Conservation (phyloP, 257 asterid genomes). For the Parsonsia alboflavescens region DNA sequence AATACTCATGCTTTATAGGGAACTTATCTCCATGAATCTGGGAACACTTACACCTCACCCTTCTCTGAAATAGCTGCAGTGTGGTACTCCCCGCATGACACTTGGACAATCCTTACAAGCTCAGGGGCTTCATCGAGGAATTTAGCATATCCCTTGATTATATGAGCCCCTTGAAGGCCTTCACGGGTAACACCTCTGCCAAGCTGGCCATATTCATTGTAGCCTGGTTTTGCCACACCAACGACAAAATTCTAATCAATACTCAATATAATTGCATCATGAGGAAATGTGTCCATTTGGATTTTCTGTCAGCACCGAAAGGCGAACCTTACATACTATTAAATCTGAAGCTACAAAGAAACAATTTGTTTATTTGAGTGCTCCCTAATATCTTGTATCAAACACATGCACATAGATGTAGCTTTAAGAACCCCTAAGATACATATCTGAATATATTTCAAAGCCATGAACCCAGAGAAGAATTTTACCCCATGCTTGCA, state of each 20-base stretch:
- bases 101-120: slow-evolving; percentile 79
- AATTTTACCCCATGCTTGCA: slow-evolving; percentile 88
- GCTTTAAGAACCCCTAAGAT: neutral
- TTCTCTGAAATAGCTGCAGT: slow-evolving; percentile 80
- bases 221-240: slow-evolving; percentile 78
- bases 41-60: slow-evolving; percentile 96
- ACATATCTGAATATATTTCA: neutral
- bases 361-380: neutral
- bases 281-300: slow-evolving; percentile 17
- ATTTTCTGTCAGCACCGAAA: slow-evolving; percentile 14
- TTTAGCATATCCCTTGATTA: slow-evolving; percentile 74
- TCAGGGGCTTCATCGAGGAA: slow-evolving; percentile 96
- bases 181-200: slow-evolving; percentile 96
- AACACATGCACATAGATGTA: slow-evolving; percentile 4
- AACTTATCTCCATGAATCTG: slow-evolving; percentile 31
- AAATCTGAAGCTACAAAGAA: slow-evolving; percentile 9
- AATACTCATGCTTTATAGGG: slow-evolving; percentile 35
- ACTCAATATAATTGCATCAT: slow-evolving; percentile 16
- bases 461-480: neutral
- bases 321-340: neutral
- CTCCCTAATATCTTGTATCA: neutral
- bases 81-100: slow-evolving; percentile 97
- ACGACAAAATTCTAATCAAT: slow-evolving; percentile 50
- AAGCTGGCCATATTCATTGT: slow-evolving; percentile 97
- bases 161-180: slow-evolving; percentile 93